Evolutionary conservation across 768 basidiomycete genomes (phyloP).

Genomic region (Artomyces pyxidatus): DNA sequence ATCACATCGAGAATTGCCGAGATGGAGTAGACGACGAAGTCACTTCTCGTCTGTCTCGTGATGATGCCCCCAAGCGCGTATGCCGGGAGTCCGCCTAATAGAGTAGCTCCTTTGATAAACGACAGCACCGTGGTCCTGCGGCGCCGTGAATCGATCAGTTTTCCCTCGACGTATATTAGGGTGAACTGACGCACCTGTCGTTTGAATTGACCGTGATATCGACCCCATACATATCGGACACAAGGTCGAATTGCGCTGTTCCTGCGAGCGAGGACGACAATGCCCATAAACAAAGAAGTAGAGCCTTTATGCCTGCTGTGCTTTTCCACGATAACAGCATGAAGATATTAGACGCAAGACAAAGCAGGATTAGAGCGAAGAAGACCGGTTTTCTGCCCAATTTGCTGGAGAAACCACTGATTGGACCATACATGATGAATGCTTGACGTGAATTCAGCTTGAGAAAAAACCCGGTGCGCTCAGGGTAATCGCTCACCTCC

Average conservation of each 20-base stretch:
- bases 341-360: neutral
- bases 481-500: neutral
- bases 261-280: neutral
- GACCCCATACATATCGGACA: neutral
- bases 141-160: neutral
- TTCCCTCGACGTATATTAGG: neutral
- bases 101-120: neutral
- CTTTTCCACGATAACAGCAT: neutral
- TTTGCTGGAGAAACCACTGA: neutral
- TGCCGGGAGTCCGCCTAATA: neutral
- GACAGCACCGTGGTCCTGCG: neutral
- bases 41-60: neutral
- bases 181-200: neutral
- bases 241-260: neutral
- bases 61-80: neutral
- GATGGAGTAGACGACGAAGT: neutral
- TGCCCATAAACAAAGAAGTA: neutral
- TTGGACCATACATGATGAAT: neutral
- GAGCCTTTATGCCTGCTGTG: neutral
- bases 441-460: neutral
- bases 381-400: neutral
- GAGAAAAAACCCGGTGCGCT: neutral
- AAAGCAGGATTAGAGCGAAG: neutral
- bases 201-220: neutral
- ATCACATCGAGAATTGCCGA: neutral